These are phyloP conservation scores for Mycogone perniciosa DNA, from an alignment of 2,329 filamentous ascomycete species.

Conservation along the genomic window DNA sequence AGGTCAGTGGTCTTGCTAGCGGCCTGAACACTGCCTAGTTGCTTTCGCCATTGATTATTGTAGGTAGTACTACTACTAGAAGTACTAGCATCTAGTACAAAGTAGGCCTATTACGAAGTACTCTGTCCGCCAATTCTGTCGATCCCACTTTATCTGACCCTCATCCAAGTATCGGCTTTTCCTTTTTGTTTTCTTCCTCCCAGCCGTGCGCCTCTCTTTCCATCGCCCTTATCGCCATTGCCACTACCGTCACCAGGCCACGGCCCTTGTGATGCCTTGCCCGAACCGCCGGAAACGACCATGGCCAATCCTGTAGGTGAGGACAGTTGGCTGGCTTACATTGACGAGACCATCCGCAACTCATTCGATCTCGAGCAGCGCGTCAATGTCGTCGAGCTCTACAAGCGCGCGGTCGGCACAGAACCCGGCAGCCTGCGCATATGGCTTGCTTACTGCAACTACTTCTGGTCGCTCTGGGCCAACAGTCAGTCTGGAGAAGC, in stretches of 20 bases:
- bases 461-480: constrained; percentile 64
- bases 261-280: constrained; percentile 20
- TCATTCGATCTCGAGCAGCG: constrained; percentile 59
- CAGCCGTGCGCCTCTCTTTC: neutral
- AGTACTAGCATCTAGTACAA: too few relatives aligned
- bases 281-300: constrained; percentile 18
- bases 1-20: too few relatives aligned
- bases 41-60: too few relatives aligned
- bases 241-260: neutral
- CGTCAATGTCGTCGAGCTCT: constrained; percentile 64
- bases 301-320: constrained; percentile 62
- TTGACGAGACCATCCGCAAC: constrained; percentile 62
- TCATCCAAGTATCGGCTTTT: neutral
- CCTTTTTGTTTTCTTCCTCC: neutral
- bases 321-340: constrained; percentile 69
- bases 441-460: constrained; percentile 75
- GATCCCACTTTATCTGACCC: neutral
- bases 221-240: neutral
- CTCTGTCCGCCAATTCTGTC: too few relatives aligned
- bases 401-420: constrained; percentile 60
- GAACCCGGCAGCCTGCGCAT: constrained; percentile 68
- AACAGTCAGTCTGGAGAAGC: constrained; percentile 51
- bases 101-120: too few relatives aligned
- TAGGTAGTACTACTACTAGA: too few relatives aligned
- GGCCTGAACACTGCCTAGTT: too few relatives aligned